Conservation (phyloP, 106 monocot species). For the Dioscorea alata region DNA sequence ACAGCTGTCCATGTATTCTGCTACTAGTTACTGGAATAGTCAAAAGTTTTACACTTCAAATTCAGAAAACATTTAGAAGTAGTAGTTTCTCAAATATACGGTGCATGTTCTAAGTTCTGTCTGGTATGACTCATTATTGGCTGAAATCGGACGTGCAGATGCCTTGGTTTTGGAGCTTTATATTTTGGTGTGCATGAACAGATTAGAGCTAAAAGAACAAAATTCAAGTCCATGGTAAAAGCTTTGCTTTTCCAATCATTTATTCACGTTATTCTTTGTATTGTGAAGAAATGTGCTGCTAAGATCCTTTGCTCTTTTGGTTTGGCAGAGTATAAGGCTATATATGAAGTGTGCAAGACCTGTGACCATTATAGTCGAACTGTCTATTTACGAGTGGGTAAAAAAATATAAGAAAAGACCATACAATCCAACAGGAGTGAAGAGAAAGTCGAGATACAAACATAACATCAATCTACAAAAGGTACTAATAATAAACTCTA, state of each 20-base stretch:
- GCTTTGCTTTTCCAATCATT: conserved; percentile 18
- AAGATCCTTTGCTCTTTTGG: not conserved
- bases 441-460: too few relatives aligned
- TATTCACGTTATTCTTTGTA: too few relatives aligned
- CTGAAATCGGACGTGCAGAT: conserved; percentile 22
- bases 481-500: too few relatives aligned
- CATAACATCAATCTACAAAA: too few relatives aligned
- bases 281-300: conserved; percentile 3
- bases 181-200: conserved; percentile 86
- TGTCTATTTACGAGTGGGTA: conserved; percentile 63
- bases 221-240: conserved; percentile 83
- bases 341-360: conserved; percentile 77
- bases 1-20: too few relatives aligned
- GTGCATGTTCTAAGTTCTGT: too few relatives aligned
- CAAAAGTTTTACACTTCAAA: too few relatives aligned
- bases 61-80: too few relatives aligned
- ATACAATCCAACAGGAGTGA: too few relatives aligned
- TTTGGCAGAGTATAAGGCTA: conserved; percentile 69
- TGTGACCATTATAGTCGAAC: conserved; percentile 51
- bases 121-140: not conserved
- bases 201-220: conserved; percentile 67
- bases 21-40: too few relatives aligned
- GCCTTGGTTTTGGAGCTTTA: conserved; percentile 87
- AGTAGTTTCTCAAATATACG: too few relatives aligned
- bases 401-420: not conserved